A percentile compares a stretch with the other conserved stretches of the same genome.
phyloP scores from a whole-genome alignment of 352 stramenopile genomes.

The Phytopythium sindhum region DNA sequence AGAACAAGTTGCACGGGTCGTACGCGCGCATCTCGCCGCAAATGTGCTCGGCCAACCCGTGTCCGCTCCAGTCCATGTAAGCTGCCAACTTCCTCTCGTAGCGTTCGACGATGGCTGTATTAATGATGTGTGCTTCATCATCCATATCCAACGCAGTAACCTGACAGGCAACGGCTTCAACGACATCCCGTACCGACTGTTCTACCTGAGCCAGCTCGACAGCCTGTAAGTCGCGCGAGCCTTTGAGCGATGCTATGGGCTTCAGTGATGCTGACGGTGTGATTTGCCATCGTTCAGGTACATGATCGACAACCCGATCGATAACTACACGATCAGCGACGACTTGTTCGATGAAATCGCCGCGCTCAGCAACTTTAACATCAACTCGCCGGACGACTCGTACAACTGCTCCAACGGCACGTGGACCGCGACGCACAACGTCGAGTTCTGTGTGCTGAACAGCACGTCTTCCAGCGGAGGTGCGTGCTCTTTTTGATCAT shows the following conservation, averaged over 20 bases:
- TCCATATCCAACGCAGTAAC: conserved; percentile 16
- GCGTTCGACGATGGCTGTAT: background rate
- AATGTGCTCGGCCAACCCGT: conserved; percentile 46
- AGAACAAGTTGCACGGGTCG: conserved; percentile 37
- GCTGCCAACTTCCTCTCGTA: background rate
- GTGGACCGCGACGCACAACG: conserved; percentile 26
- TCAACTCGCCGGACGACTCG: conserved; percentile 22
- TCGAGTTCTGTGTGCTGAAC: conserved; percentile 38
- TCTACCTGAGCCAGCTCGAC: conserved; percentile 42
- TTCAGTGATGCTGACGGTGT: no score
- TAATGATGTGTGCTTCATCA: background rate
- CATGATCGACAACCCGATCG: conserved; percentile 36
- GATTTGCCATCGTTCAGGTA: conserved; percentile 14
- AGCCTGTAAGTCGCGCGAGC: conserved; percentile 18
- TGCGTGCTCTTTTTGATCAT: background rate
- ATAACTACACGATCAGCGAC: conserved; percentile 42
- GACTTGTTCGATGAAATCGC: conserved; percentile 36
- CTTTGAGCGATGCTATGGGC: background rate
- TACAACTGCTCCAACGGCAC: conserved; percentile 41
- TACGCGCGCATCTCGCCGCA: conserved; percentile 49
- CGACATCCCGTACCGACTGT: conserved; percentile 39
- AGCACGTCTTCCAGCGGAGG: conserved; percentile 10
- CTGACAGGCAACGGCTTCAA: conserved; percentile 35
- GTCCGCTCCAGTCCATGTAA: conserved; percentile 39
- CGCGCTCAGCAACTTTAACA: conserved; percentile 40